These are phyloP conservation scores for Schoenoplectus triqueter DNA, from an alignment of 202 grass and related monocot genomes.

Conservation along the genomic window DNA sequence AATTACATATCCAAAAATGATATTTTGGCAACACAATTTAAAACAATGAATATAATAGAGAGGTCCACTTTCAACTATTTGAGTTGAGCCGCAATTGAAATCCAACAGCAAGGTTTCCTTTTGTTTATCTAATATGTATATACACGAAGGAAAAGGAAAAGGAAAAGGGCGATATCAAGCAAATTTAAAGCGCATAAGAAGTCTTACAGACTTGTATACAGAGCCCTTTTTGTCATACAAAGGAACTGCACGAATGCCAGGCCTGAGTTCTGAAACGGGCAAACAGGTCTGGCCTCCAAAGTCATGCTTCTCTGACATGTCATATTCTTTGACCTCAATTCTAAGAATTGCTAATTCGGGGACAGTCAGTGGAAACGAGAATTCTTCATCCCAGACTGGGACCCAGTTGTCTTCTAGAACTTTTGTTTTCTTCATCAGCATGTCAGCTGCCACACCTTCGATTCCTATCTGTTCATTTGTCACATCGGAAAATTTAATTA, in stretches of 20 bases:
- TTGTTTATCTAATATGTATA: not conserved
- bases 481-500: not conserved
- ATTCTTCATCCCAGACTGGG: conserved; percentile 77
- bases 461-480: conserved; percentile 61
- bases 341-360: conserved; percentile 70
- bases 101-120: not conserved
- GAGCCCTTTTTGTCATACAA: conserved; percentile 66
- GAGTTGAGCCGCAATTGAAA: not conserved
- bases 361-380: conserved; percentile 57
- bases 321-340: conserved; percentile 65
- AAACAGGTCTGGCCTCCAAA: conserved; percentile 76
- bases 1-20: too few species aligned
- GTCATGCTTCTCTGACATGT: conserved; percentile 65
- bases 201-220: conserved; percentile 60
- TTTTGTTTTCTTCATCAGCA: conserved; percentile 60
- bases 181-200: conserved; percentile 76
- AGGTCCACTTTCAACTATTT: too few species aligned
- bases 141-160: not conserved
- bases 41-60: too few species aligned
- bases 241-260: conserved; percentile 63
- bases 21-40: too few species aligned
- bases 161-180: conserved; percentile 17
- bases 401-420: conserved; percentile 70
- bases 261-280: conserved; percentile 70
- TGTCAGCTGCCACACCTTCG: conserved; percentile 58